phyloP scores from a whole-genome alignment of 495 filamentous ascomycete species.

The Aspergillus steynii region DNA sequence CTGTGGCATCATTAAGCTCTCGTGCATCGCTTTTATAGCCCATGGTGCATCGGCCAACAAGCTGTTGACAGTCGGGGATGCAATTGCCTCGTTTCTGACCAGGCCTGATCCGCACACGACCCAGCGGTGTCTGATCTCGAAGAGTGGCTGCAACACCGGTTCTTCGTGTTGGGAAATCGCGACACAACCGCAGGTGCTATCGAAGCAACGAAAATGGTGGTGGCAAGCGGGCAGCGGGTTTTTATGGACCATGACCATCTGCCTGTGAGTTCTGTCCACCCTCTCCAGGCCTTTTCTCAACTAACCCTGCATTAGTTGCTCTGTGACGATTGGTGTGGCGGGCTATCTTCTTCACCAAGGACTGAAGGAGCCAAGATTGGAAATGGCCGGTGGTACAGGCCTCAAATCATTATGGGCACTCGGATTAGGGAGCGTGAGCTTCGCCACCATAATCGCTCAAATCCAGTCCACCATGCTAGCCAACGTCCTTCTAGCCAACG shows the following conservation, averaged over 20 bases:
- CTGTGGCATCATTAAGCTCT: slow-evolving; percentile 18
- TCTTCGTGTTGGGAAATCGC: not conserved
- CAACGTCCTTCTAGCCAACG: slow-evolving; percentile 36
- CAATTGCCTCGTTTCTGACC: slow-evolving; percentile 26
- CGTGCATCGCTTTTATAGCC: slow-evolving; percentile 1
- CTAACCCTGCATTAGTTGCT: not conserved
- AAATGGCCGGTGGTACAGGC: slow-evolving; percentile 2
- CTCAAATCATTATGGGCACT: slow-evolving; percentile 17
- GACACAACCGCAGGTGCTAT: slow-evolving; percentile 1
- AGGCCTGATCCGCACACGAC: slow-evolving; percentile 23
- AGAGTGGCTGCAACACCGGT: not conserved
- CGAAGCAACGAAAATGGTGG: not conserved
- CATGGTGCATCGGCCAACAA: not conserved
- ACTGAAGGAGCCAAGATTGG: slow-evolving; percentile 7
- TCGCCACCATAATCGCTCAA: not conserved
- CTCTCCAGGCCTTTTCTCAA: too few species aligned
- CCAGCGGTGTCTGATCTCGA: slow-evolving; percentile 20
- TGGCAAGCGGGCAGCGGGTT: not conserved
- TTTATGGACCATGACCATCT: not conserved
- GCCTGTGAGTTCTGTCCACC: not conserved
- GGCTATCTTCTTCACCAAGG: not conserved
- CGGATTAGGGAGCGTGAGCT: slow-evolving; percentile 26
- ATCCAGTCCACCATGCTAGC: slow-evolving; percentile 6
- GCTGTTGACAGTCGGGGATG: slow-evolving; percentile 26
- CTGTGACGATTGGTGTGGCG: not conserved